Percentiles rank a stretch among this genome's conserved stretches.
Conservation (phyloP, 2,329 filamentous ascomycete genomes). For the Calcarisporium arbuscula region DNA sequence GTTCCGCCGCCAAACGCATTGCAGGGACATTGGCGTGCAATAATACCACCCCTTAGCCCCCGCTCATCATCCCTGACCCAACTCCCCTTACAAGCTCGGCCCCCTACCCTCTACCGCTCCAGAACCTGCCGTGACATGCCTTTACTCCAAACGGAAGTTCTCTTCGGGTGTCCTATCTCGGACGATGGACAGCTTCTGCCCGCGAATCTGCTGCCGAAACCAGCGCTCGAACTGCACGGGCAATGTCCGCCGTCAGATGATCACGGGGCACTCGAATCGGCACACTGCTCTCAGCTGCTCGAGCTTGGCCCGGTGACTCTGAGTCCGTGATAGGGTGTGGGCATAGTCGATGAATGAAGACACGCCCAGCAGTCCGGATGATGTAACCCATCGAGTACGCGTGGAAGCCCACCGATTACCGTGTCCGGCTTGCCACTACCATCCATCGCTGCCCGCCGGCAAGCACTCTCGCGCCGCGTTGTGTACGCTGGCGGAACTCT, state of each 20-base stretch:
- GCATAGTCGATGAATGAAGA: conserved; percentile 1
- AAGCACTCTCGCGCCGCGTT: too few species aligned
- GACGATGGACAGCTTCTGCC: not conserved
- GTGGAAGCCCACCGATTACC: conserved; percentile 1
- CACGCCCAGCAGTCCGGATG: too few species aligned
- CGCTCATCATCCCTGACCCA: too few species aligned
- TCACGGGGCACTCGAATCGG: not conserved
- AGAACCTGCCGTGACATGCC: not conserved
- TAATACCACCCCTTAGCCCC: too few species aligned
- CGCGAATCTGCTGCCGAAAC: conserved; percentile 1
- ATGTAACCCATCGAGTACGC: not conserved
- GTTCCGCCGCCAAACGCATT: too few species aligned
- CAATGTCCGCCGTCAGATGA: not conserved
- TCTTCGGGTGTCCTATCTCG: conserved; percentile 1
- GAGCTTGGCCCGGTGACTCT: not conserved
- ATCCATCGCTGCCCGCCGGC: too few species aligned
- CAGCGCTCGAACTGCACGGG: not conserved
- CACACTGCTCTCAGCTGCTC: not conserved
- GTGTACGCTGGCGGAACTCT: too few species aligned
- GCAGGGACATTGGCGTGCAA: too few species aligned
- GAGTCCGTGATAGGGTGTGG: conserved; percentile 1
- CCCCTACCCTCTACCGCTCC: not conserved
- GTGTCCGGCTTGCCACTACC: too few species aligned
- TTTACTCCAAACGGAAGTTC: not conserved
- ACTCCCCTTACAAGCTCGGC: conserved; percentile 1